Conservation (phyloP, 495 filamentous ascomycete species). For the Penicillium coprophilum region DNA sequence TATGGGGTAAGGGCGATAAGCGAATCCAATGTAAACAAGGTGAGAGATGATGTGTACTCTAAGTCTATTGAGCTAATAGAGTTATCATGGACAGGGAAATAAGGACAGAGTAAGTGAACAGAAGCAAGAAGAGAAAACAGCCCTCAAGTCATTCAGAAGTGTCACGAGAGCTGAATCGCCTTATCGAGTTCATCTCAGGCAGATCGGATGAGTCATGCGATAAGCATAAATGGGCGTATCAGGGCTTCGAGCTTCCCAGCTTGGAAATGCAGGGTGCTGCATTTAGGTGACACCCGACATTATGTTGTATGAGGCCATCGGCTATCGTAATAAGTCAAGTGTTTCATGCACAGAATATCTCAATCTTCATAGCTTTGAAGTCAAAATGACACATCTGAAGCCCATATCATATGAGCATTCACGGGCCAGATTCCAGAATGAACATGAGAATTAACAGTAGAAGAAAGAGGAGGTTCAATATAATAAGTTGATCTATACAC, state of each 20-base stretch:
- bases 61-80: slow-evolving; percentile 4
- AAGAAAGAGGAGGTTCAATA: too few species aligned
- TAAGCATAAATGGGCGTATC: slow-evolving; percentile 3
- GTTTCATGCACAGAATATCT: too few species aligned
- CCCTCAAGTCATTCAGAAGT: slow-evolving; percentile 5
- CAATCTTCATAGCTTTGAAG: too few species aligned
- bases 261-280: neutral
- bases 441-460: too few species aligned
- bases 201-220: slow-evolving; percentile 15
- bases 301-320: neutral
- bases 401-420: too few species aligned
- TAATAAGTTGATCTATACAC: too few species aligned
- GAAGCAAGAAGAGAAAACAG: neutral
- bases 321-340: too few species aligned
- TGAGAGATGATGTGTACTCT: neutral
- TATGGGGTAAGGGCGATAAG: slow-evolving; percentile 10
- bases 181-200: slow-evolving; percentile 7
- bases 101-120: slow-evolving; percentile 1
- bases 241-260: neutral
- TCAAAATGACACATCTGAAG: too few species aligned
- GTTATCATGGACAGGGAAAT: neutral
- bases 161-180: slow-evolving; percentile 17
- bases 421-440: too few species aligned
- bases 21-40: neutral
- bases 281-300: neutral